phyloP scores from a whole-genome alignment of 331 rosid species.

The Rosa hybrid region DNA sequence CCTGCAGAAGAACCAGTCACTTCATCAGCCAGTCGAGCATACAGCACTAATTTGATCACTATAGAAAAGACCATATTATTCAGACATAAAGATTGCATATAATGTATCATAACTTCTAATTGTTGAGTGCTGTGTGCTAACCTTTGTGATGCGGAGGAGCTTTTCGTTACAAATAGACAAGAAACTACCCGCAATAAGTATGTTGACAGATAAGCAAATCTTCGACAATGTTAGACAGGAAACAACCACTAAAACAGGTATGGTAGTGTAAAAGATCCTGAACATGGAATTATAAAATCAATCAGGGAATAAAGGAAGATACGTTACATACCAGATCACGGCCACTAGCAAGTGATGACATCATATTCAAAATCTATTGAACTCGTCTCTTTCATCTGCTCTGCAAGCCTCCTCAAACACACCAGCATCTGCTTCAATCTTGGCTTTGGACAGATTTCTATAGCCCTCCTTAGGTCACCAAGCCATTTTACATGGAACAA shows the following conservation, averaged over 20 bases:
- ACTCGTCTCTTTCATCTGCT: constrained; percentile 85
- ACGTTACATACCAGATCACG: too few species aligned
- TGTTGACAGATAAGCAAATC: too few species aligned
- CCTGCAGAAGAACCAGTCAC: constrained; percentile 1
- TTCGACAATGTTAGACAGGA: too few species aligned
- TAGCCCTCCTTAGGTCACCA: constrained; percentile 62
- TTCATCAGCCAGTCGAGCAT: background rate
- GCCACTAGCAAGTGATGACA: constrained; percentile 41
- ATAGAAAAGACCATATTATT: too few species aligned
- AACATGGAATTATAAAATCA: too few species aligned
- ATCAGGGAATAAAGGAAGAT: constrained; percentile 7
- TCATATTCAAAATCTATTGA: constrained; percentile 64
- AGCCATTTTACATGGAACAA: constrained; percentile 56
- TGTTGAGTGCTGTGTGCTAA: background rate
- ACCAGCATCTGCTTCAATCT: constrained; percentile 75
- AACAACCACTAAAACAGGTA: too few species aligned
- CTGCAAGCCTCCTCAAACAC: constrained; percentile 72
- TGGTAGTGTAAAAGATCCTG: background rate
- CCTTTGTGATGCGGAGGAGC: background rate
- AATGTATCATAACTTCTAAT: background rate
- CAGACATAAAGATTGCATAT: too few species aligned
- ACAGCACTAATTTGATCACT: background rate
- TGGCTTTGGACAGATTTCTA: constrained; percentile 64
- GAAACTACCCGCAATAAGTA: background rate
- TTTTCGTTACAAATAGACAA: background rate